These are phyloP conservation scores for Kondoa subrosea DNA, from an alignment of 768 basidiomycete species.

Conservation along the genomic window DNA sequence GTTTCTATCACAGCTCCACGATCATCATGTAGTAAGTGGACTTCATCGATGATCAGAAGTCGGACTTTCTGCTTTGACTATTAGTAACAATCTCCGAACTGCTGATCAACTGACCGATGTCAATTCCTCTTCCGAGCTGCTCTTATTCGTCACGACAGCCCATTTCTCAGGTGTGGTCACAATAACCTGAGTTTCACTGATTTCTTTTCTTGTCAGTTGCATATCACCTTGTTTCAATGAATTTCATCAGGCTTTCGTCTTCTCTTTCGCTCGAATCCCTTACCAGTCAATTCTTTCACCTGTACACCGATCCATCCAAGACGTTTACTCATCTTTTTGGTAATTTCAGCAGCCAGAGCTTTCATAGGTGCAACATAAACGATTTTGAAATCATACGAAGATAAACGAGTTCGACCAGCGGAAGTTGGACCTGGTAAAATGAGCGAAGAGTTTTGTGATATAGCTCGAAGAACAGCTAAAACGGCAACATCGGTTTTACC, in stretches of 20 bases:
- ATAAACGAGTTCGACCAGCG: neutral
- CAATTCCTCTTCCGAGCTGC: constrained; percentile 91
- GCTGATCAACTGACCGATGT: constrained; percentile 48
- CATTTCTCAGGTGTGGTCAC: constrained; percentile 99
- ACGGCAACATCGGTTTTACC: constrained; percentile 99
- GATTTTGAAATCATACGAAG: constrained; percentile 55
- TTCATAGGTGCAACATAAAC: constrained; percentile 99
- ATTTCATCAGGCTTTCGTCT: neutral
- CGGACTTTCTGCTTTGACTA: constrained; percentile 52
- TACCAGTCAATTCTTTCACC: constrained; percentile 81
- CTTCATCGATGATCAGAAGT: constrained; percentile 90
- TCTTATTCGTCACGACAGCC: constrained; percentile 93
- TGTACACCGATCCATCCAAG: constrained; percentile 69
- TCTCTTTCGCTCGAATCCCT: constrained; percentile 17
- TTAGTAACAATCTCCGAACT: neutral
- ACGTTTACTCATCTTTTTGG: constrained; percentile 76
- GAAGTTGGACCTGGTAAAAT: neutral
- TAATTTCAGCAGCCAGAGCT: constrained; percentile 86
- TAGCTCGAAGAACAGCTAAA: constrained; percentile 73
- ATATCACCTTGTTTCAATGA: constrained; percentile 49
- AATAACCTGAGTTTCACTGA: constrained; percentile 87
- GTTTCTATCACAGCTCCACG: constrained; percentile 96
- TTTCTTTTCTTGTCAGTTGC: constrained; percentile 87
- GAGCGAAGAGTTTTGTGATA: constrained; percentile 46
- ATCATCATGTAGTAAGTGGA: constrained; percentile 91